Evolutionary conservation across 2,329 filamentous ascomycete species (phyloP), one percentile per base, ranked within the genome.

Genomic region (Alternaria hordeiaustralica): DNA sequence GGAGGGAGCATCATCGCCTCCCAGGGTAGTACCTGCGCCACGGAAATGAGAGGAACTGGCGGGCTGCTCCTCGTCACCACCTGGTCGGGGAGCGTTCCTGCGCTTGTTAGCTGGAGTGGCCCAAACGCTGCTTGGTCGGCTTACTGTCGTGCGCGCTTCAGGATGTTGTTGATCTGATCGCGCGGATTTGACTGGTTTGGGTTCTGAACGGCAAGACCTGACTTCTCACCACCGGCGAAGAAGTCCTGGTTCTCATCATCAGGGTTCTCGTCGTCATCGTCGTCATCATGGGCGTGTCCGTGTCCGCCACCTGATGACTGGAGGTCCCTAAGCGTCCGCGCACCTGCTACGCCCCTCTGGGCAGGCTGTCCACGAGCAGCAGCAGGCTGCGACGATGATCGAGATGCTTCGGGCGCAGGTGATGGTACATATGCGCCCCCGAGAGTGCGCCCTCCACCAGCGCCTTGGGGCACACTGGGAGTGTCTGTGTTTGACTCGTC

Each of bases 171-270:
- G 75, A 85, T 85, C 62, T 84, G 82, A 63, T 85, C 83, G 44
- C 79, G 74, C 57, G 77, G 78, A 82, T 86, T 75, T 80, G 78
- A 65, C 49, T 87, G 84, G 72, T 86, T 85, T 2, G 88, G 88
- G 71, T 90, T 89, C 75, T 90, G 87, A 60, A 90, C 88, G 7
- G 88, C 88, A 25, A 90, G 80, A n/a, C 88, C 88, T 28, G 92
- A 95, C 85, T 96, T 96, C 81, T 95, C 93, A 33, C 93, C 93
- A 55, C 93, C 93, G 20, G 93, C 90, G 79, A 94, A 96, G 66
- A 94, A 83, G 74, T 96, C 92, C 62, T 84, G 83, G 25, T 85
- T 84, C 66, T 88, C 86, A 36, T 87, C 84, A 26, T 89, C 87
- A 2, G 90, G 84, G 2, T 86, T 82, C 15, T 89, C 85, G n/a